A percentile compares a stretch with the other conserved stretches of the same genome.
Evolutionary conservation across 2,329 filamentous ascomycete species (phyloP).

Genomic region (Exserohilum turcica): DNA sequence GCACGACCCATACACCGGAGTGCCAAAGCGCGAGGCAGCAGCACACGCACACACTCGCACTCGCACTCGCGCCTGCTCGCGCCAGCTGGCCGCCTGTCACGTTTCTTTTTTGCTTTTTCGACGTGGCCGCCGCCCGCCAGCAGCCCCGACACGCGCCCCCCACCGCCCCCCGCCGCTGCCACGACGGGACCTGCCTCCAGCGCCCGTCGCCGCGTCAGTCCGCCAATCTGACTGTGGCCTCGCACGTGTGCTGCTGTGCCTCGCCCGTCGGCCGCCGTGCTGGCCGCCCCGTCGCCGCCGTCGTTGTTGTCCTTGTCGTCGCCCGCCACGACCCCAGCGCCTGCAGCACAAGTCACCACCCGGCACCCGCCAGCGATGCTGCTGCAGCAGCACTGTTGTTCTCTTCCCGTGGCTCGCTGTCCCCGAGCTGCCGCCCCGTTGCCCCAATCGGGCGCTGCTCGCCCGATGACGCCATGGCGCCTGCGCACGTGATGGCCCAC

Average conservation of each 20-base stretch:
- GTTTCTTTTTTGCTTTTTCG: not conserved
- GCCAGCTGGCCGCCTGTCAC: no score
- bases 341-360: slow-evolving; percentile 7
- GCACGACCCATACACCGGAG: slow-evolving; percentile 12
- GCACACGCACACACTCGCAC: not conserved
- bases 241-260: no score
- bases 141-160: not conserved
- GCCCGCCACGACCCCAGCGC: not conserved
- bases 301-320: not conserved
- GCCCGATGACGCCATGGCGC: slow-evolving; percentile 9
- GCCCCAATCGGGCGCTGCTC: slow-evolving; percentile 1
- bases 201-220: no score
- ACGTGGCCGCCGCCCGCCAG: not conserved
- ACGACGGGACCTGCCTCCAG: no score
- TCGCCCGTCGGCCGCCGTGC: no score
- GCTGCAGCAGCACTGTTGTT: not conserved
- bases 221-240: no score
- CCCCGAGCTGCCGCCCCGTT: not conserved
- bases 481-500: slow-evolving; percentile 3
- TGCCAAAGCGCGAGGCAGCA: slow-evolving; percentile 1
- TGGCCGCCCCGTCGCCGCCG: not conserved
- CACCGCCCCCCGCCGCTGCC: no score
- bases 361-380: slow-evolving; percentile 3
- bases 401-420: not conserved
- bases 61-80: not conserved